Evolutionary conservation across 768 basidiomycete species (phyloP), one percentile per base, ranked within the genome.

Genomic region (Pilatotrama ljubarskyi): DNA sequence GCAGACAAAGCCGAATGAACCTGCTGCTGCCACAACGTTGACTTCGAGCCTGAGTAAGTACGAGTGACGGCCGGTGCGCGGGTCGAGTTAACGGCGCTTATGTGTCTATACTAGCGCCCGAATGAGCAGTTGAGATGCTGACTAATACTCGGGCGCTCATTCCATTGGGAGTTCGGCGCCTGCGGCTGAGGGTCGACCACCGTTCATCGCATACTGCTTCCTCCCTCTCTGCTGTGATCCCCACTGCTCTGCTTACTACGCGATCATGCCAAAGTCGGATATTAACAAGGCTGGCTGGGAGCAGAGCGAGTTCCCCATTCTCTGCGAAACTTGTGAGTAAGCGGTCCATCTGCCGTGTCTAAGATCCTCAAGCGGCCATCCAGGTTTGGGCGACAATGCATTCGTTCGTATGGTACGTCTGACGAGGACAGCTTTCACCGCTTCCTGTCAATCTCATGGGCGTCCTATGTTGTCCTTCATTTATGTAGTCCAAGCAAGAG

Each of bases 201-300:
- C 25, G 11, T 9, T 13, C 43, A 32, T 10, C 29, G 29, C 29
- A 32, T 44, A 13, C 43, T 5, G 20, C 10, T 11, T 5, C 10
- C 22, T 24, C 25, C 43, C 43, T 14, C 24, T 25, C 10, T 9
- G 3, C 5, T 25, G 22, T 9, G 6, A 15, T 44, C 9, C 18
- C 42, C 9, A 3, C 22, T 25, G 5, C n/a, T 10, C 18, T 22
- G 18, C 22, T 2, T 1, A 24, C 17, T 4, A 15, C 5, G 14
- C 2, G n/a, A 58, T 24, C 14, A 88, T 87, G 85, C 82, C 83
- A 38, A 94, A 94, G 76, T 82, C 87, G n/a, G 93, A 96, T 72
- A 86, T 95, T 64, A 95, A 96, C 80, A 95, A 94, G 74, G 92
- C 93, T 20, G 92, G 93, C 14, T 92, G 91, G 91, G 93, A 95